A percentile compares a stretch with the other conserved stretches of the same genome.
Conservation (phyloP, 1,284 basidiomycete species). For the Moesziomyces antarcticus region DNA sequence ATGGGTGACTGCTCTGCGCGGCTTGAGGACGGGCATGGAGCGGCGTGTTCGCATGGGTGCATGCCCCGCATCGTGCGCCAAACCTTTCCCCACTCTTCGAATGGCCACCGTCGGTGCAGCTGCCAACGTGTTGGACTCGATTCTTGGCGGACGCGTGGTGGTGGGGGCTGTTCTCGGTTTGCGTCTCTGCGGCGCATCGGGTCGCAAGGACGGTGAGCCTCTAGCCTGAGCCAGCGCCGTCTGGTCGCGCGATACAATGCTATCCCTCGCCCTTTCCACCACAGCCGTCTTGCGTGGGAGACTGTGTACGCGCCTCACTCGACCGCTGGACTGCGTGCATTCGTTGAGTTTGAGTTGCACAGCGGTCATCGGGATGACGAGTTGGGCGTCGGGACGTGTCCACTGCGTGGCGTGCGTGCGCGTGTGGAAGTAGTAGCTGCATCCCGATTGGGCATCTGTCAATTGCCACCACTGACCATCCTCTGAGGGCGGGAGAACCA, state of each 20-base stretch:
- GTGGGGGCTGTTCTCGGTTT: background rate
- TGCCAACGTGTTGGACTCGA: background rate
- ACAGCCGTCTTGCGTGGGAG: conserved; percentile 2
- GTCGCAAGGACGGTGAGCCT: too few species aligned
- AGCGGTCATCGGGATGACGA: conserved; percentile 88
- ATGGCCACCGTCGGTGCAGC: conserved; percentile 3
- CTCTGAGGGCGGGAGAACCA: conserved; percentile 83
- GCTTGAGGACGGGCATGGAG: background rate
- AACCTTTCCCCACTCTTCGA: conserved; percentile 21
- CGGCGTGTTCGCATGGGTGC: background rate
- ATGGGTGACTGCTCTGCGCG: too few species aligned
- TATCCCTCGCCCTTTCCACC: background rate
- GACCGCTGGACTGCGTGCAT: too few species aligned
- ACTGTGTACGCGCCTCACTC: conserved; percentile 1
- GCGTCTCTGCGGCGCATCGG: too few species aligned
- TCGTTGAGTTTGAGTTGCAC: conserved; percentile 72
- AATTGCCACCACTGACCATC: conserved; percentile 97
- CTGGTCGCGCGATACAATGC: conserved; percentile 17
- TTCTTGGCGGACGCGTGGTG: background rate
- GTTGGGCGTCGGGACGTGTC: conserved; percentile 80
- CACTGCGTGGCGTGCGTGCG: conserved; percentile 86
- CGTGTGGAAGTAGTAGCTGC: conserved; percentile 93
- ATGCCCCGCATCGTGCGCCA: conserved; percentile 4
- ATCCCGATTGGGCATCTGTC: conserved; percentile 78
- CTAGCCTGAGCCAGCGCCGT: too few species aligned